A percentile compares a stretch with the other conserved stretches of the same genome.
Conservation (phyloP, 1,284 basidiomycete species). For the Afroboletus lepidellus region DNA sequence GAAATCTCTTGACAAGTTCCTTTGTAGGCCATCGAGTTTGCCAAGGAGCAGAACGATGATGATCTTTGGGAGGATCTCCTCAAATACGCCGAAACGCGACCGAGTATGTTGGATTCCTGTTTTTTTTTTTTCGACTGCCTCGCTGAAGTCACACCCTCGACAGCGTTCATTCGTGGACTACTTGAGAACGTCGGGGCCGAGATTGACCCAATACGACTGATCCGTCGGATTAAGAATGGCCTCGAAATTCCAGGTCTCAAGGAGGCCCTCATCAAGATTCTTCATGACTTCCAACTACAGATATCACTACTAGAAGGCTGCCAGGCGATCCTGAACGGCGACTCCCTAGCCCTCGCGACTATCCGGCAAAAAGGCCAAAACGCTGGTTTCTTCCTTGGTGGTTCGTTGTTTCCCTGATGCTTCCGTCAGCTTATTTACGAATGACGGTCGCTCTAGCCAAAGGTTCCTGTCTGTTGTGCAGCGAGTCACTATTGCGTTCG, state of each 20-base stretch:
- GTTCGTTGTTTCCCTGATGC: constrained; percentile 37
- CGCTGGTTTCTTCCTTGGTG: constrained; percentile 69
- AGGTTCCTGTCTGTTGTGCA: constrained; percentile 66
- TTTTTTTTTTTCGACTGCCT: background rate
- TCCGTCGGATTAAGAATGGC: constrained; percentile 92
- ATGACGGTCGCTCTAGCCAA: constrained; percentile 43
- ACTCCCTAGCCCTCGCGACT: constrained; percentile 72
- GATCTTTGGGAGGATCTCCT: constrained; percentile 98
- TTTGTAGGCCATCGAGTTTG: constrained; percentile 91
- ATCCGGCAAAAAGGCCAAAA: constrained; percentile 75
- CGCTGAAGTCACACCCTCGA: background rate
- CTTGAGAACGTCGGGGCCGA: constrained; percentile 96
- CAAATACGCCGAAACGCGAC: constrained; percentile 90
- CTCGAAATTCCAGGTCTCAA: constrained; percentile 95
- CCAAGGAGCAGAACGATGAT: constrained; percentile 95
- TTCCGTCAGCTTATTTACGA: background rate
- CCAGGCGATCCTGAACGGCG: constrained; percentile 80
- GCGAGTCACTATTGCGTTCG: constrained; percentile 55
- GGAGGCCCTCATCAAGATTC: constrained; percentile 91
- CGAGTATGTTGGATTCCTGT: constrained; percentile 48
- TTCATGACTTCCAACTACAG: constrained; percentile 93
- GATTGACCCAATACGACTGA: constrained; percentile 93
- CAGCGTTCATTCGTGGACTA: constrained; percentile 91
- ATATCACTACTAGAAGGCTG: constrained; percentile 90
- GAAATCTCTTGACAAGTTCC: constrained; percentile 1